Evolutionary conservation across 2,329 filamentous ascomycete genomes (phyloP), one percentile per base, ranked within the genome.

Genomic region (Calonectria honghensis): DNA sequence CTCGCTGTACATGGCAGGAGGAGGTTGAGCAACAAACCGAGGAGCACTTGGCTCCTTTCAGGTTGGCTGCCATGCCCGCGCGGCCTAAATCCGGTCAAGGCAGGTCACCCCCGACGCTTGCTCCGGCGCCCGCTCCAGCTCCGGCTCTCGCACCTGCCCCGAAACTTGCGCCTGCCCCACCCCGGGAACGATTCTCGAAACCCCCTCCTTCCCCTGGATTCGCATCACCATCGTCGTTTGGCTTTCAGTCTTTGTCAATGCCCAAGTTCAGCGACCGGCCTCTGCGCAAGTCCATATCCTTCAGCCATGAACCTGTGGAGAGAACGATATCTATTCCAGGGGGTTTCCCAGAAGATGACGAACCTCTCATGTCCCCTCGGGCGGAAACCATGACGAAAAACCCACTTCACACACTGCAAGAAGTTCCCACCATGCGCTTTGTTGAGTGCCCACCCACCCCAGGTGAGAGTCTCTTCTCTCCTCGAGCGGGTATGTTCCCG

Each of bases 321-420:
- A 82, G 85, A 80, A 84, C 85, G 74, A 79, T 87, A 37, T 75
- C 84, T 13, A 80, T 87, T 29, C 76, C 77, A 72, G 84, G 73
- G 73, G 82, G 80, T 24, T 84, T 79, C 70, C 77, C 86, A 1
- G 86, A 87, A 18, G 88, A 90, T 16, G 89, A 92, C 14, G 89
- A 91, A 61, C 87, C 91, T 16, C 85, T 94, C 13, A 89, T 95
- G 88, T 95, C 94, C 3, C 94, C 94, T 0, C 90, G 94, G 54
- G 92, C 89, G 1, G 93, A 94, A 79, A 91, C 93, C 20, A 96
- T 96, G 88, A 95, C 93, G 2, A 91, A 89, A 75, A 93, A 94
- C 75, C 91, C 92, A 2, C 88, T 94, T 65, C 90, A 91, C 70
- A 86, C 88, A 41, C 75, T 76, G 45, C 81, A 87, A 9, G 86